These are phyloP conservation scores for Malassezia psittaci DNA, from an alignment of 1,284 basidiomycete genomes.

Conservation along the genomic window DNA sequence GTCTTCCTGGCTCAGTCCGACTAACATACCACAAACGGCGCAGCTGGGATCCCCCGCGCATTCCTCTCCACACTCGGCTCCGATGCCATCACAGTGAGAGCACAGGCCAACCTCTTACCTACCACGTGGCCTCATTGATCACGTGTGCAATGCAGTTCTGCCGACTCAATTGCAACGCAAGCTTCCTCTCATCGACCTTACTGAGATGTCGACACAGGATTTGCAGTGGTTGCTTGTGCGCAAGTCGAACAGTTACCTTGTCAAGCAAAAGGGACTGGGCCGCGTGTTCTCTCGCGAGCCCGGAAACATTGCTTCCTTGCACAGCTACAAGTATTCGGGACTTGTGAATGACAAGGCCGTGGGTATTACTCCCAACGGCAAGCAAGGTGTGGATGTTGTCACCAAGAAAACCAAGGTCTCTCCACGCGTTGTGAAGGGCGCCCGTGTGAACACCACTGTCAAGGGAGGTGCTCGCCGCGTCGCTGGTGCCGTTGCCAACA, in stretches of 20 bases:
- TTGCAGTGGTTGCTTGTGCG: conserved; percentile 46
- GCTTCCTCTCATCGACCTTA: background rate
- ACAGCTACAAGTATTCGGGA: conserved; percentile 46
- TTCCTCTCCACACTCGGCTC: conserved; percentile 51
- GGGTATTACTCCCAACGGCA: conserved; percentile 29
- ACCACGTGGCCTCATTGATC: background rate
- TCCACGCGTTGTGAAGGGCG: conserved; percentile 24
- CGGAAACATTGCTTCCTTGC: conserved; percentile 38
- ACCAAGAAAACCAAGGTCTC: conserved; percentile 42
- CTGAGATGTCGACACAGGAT: conserved; percentile 30
- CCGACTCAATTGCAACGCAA: background rate
- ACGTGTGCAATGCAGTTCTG: conserved; percentile 19
- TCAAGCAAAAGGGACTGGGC: conserved; percentile 46
- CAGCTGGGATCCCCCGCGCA: conserved; percentile 81
- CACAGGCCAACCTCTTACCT: conserved; percentile 1
- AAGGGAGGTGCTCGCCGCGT: conserved; percentile 25
- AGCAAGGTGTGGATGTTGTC: conserved; percentile 33
- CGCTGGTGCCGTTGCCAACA: conserved; percentile 38
- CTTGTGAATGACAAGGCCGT: conserved; percentile 44
- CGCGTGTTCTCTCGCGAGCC: conserved; percentile 46
- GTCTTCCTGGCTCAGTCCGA: conserved; percentile 69
- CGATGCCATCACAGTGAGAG: background rate
- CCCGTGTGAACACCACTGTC: conserved; percentile 19
- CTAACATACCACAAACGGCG: conserved; percentile 77
- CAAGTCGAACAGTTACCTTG: conserved; percentile 39